Evolutionary conservation across 2,329 filamentous ascomycete genomes (phyloP).

Genomic region (Rhynchosporium secalis): DNA sequence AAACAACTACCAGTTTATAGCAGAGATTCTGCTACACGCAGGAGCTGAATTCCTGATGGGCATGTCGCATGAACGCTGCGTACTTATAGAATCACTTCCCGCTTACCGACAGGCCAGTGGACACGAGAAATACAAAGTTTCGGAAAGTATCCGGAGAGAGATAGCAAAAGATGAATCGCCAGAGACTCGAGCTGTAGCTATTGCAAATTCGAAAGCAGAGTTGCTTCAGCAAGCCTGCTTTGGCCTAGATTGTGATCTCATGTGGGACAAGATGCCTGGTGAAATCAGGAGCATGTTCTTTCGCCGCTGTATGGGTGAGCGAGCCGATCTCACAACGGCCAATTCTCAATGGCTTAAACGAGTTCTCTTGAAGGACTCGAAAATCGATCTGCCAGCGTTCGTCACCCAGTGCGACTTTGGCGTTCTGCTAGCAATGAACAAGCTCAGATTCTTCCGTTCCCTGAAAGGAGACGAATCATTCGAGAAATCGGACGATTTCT

Average conservation of each 20-base stretch:
- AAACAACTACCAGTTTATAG: conserved; percentile 15
- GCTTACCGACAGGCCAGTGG: conserved; percentile 5
- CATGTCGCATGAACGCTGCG: conserved; percentile 5
- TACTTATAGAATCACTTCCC: conserved; percentile 9
- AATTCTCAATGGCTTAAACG: conserved; percentile 23
- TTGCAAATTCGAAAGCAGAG: conserved; percentile 2
- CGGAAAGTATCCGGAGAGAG: conserved; percentile 11
- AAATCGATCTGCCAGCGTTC: conserved; percentile 20
- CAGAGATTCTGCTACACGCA: conserved; percentile 14
- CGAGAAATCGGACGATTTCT: conserved; percentile 5
- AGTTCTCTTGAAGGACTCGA: conserved; percentile 20
- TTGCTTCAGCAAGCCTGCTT: conserved; percentile 12
- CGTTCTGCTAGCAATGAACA: conserved; percentile 25
- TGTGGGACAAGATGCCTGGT: conserved; percentile 11
- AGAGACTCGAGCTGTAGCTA: neutral
- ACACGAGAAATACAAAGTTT: conserved; percentile 17
- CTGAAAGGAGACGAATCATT: conserved; percentile 8
- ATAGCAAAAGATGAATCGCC: conserved; percentile 2
- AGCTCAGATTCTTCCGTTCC: conserved; percentile 19
- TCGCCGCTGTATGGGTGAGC: conserved; percentile 11
- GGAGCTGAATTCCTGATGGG: conserved; percentile 14
- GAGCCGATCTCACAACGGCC: conserved; percentile 2
- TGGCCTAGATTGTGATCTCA: conserved; percentile 12
- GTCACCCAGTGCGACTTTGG: conserved; percentile 29
- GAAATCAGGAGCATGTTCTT: conserved; percentile 15